Base-by-base conservation (phyloP, 164 flowering plant genomes). In the Kalanchoe fedtschenkoi region DNA sequence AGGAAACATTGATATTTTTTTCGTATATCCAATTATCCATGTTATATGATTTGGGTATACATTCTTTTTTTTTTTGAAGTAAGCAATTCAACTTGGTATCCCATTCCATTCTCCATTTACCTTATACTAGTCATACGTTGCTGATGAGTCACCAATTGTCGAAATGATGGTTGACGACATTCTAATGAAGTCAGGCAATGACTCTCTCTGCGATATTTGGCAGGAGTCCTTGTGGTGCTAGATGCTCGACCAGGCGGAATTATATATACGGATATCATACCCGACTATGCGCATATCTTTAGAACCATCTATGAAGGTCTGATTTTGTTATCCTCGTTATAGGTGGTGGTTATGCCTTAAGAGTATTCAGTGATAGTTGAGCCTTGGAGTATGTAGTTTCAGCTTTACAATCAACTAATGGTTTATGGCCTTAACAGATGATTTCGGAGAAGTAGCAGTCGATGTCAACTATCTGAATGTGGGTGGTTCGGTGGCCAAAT, bases 241-340 rank as follows among this genome's bases (percentile, higher is more conserved):
- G 97, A 93, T 81, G 97, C 95, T 47, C 82, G 63, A 65, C 95
- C 97, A 24, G 86, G 68, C 28, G 99, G 99, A 66, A 83, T 93
- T 59, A 83, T 93, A 67, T 88, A 82, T 60, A 73, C 76, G 66
- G 95, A 90, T 71, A 73, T 90, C 47, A 74, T 93, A 51, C 92
- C 97, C 38, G 91, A 88, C 4, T 93, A 93, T 67, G 99, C 79
- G 7, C 21, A 80, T 0, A 34, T 69, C 61, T 97, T 70, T 34
- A 80, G 99, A 70, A 93, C 99, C 26, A 71, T 93, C 28, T 90
- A 93, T 62, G 97, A 93, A 93, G 97, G 99, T 90, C 71, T 30
- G 56, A 10, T 51, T 51, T 10, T 51, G 56, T 24, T 26, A 51
- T 6, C 56, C 30, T 47, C 28, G 22, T 44, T 4, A 19, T n/a